phyloP scores from a whole-genome alignment of 306 rosid species.

The Datisca glomerata region DNA sequence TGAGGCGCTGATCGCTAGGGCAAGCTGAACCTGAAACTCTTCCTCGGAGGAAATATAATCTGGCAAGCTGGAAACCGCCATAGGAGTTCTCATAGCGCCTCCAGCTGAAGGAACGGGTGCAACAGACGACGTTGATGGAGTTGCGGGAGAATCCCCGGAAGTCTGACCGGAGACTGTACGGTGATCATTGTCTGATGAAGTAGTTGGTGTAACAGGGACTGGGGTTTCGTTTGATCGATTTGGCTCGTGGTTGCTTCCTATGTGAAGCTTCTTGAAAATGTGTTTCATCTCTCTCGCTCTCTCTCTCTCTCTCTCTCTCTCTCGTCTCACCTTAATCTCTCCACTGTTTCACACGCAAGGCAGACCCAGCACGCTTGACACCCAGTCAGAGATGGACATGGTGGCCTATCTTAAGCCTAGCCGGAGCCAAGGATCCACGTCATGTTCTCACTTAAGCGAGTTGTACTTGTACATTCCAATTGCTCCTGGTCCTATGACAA shows the following conservation, averaged over 20 bases:
- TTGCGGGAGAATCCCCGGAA: conserved; percentile 25
- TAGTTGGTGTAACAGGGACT: conserved; percentile 23
- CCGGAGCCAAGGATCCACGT: too few relatives aligned
- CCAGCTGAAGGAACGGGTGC: conserved; percentile 9
- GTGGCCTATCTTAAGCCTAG: too few relatives aligned
- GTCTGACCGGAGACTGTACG: conserved; percentile 14
- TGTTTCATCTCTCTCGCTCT: conserved; percentile 46
- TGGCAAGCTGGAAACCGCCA: conserved; percentile 25
- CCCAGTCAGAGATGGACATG: too few relatives aligned
- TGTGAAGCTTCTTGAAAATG: conserved; percentile 98
- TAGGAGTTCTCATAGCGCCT: conserved; percentile 1
- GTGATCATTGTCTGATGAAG: conserved; percentile 41
- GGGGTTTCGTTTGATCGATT: conserved; percentile 55
- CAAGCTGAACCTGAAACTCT: conserved; percentile 95
- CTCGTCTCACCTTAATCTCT: not conserved
- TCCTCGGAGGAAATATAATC: conserved; percentile 87
- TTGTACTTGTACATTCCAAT: too few relatives aligned
- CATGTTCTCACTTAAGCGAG: too few relatives aligned
- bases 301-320: conserved; percentile 3
- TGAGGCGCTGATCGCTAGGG: conserved; percentile 96
- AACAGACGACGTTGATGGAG: conserved; percentile 42
- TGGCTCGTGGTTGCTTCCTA: conserved; percentile 71
- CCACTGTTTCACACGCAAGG: not conserved
- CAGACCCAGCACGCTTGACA: too few relatives aligned
- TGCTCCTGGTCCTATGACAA: too few relatives aligned